These are phyloP conservation scores for Bauhinia variegata DNA, from an alignment of 306 rosid species.

Conservation along the genomic window DNA sequence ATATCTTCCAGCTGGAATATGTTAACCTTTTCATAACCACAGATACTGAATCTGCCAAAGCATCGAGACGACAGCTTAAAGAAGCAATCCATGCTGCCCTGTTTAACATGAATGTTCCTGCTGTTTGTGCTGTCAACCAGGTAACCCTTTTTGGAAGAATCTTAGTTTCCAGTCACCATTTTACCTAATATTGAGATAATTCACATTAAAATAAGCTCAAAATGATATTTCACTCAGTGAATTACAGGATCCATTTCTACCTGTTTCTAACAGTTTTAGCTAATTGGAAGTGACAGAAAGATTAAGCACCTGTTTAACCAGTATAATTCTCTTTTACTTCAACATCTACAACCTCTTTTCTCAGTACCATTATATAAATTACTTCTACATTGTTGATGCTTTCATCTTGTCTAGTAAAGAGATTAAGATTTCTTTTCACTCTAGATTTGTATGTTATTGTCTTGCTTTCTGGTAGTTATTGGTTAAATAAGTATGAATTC, in stretches of 20 bases:
- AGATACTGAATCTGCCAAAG: conserved; percentile 88
- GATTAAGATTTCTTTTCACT: conserved; percentile 1
- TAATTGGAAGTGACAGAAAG: conserved; percentile 23
- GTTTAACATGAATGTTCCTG: conserved; percentile 87
- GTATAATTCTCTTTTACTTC: background rate
- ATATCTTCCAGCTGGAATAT: conserved; percentile 7
- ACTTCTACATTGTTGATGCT: conserved; percentile 1
- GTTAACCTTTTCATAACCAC: conserved; percentile 30
- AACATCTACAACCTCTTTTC: background rate
- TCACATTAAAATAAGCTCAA: background rate
- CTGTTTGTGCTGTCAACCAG: conserved; percentile 91
- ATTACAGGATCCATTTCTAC: conserved; percentile 25
- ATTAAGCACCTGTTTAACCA: conserved; percentile 1
- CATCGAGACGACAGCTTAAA: conserved; percentile 83
- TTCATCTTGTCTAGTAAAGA: conserved; percentile 13
- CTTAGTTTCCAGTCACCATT: background rate
- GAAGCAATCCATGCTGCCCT: conserved; percentile 69
- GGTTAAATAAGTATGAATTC: background rate
- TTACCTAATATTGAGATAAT: conserved; percentile 8
- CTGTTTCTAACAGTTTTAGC: conserved; percentile 3
- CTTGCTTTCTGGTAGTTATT: background rate
- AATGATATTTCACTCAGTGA: conserved; percentile 13
- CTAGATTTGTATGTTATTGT: background rate
- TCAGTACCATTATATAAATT: conserved; percentile 2
- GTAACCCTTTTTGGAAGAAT: conserved; percentile 35